Percentiles rank a stretch among this genome's conserved stretches.
These are phyloP conservation scores for Pittosporum tobira DNA, from an alignment of 129 eudicot genomes.

Conservation along the genomic window DNA sequence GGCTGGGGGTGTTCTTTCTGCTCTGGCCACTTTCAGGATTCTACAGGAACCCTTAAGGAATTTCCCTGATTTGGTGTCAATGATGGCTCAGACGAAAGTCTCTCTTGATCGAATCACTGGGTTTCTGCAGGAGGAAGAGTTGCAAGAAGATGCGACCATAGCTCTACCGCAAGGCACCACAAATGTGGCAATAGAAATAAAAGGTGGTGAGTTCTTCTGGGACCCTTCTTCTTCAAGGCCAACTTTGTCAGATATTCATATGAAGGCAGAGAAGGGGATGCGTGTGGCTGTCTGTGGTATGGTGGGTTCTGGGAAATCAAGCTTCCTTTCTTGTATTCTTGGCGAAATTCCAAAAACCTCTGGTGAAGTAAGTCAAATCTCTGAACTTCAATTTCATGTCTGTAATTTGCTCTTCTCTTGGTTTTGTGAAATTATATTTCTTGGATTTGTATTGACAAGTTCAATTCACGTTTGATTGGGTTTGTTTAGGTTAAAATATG, in stretches of 20 bases:
- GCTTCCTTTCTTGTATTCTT: constrained; percentile 85
- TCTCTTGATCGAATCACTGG: constrained; percentile 77
- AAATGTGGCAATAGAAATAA: constrained; percentile 65
- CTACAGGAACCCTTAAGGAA: constrained; percentile 91
- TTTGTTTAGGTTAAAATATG: constrained; percentile 60
- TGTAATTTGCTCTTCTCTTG: constrained; percentile 7
- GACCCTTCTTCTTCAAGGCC: constrained; percentile 45
- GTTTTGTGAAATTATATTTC: not conserved
- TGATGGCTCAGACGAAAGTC: constrained; percentile 96
- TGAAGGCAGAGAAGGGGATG: constrained; percentile 71
- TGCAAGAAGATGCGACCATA: constrained; percentile 62
- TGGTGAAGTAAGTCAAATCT: constrained; percentile 72
- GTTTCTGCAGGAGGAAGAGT: constrained; percentile 69
- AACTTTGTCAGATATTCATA: constrained; percentile 55
- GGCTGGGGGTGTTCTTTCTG: constrained; percentile 86
- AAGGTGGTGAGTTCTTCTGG: constrained; percentile 76
- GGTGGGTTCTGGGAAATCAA: constrained; percentile 91
- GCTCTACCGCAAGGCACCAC: constrained; percentile 53
- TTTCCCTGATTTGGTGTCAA: constrained; percentile 81
- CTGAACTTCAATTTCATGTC: not conserved
- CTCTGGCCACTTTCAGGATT: constrained; percentile 85
- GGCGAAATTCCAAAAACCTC: constrained; percentile 89
- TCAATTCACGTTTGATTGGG: not conserved
- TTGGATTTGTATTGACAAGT: not conserved
- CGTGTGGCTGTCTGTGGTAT: constrained; percentile 89